Evolutionary conservation across 2,329 filamentous ascomycete species (phyloP).

Genomic region (Cladosporium halotolerans): DNA sequence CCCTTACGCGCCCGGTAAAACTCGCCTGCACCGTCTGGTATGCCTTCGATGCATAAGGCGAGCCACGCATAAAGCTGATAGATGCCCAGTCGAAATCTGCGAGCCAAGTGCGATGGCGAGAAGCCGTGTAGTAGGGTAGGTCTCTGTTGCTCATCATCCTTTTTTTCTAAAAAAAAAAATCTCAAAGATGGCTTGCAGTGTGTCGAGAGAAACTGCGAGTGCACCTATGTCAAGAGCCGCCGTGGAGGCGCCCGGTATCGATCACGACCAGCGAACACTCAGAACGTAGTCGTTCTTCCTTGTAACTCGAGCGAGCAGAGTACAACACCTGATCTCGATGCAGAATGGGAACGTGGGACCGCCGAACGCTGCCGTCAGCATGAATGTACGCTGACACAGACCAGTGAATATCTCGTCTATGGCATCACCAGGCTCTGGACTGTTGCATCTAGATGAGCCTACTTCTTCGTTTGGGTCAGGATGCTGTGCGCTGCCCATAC

Average conservation of each 20-base stretch:
- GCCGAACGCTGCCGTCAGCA: background rate
- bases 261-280: no score
- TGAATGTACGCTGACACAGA: background rate
- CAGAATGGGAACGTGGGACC: conserved; percentile 2
- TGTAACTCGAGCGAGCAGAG: background rate
- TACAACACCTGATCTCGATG: background rate
- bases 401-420: background rate
- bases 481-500: conserved; percentile 1
- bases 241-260: conserved; percentile 5
- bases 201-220: conserved; percentile 1
- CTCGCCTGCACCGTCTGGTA: conserved; percentile 8
- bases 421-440: background rate
- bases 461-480: background rate
- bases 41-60: background rate
- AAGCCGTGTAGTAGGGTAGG: conserved; percentile 8
- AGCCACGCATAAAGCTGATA: background rate
- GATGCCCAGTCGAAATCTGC: background rate
- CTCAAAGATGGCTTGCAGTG: background rate
- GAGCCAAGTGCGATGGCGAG: conserved; percentile 4
- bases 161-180: background rate
- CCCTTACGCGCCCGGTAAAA: background rate
- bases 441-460: background rate
- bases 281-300: no score
- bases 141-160: background rate
- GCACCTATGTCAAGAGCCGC: conserved; percentile 8